These are phyloP conservation scores for Tetrapisispora taiwanensis DNA, from an alignment of 805 yeast genomes.

Conservation along the genomic window DNA sequence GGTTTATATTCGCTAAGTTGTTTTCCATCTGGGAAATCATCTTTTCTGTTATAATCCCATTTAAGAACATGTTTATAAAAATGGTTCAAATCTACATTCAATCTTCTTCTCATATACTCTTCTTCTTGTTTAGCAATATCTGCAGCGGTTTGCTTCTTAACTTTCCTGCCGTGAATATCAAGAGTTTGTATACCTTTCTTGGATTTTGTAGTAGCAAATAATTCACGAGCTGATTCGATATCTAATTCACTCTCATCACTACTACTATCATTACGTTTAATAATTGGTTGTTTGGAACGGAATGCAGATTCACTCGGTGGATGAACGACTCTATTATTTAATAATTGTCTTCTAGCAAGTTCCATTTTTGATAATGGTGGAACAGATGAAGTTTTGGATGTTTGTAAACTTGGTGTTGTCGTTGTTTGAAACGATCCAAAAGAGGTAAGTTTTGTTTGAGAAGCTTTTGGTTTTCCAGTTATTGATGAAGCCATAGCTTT, in stretches of 20 bases:
- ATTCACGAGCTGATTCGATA: slow-evolving; percentile 29
- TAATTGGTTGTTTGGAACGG: slow-evolving; percentile 29
- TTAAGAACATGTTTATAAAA: slow-evolving; percentile 56
- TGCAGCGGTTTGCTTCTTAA: slow-evolving; percentile 31
- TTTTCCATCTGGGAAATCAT: slow-evolving; percentile 51
- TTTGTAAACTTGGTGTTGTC: slow-evolving; percentile 14
- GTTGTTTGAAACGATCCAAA: slow-evolving; percentile 30
- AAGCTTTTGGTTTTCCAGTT: slow-evolving; percentile 20
- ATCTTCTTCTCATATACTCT: slow-evolving; percentile 65
- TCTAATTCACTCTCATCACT: slow-evolving; percentile 34
- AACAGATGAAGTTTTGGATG: slow-evolving; percentile 14
- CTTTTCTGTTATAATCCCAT: slow-evolving; percentile 61
- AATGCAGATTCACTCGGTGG: slow-evolving; percentile 46
- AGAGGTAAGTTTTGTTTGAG: slow-evolving; percentile 31
- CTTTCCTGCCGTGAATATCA: slow-evolving; percentile 34
- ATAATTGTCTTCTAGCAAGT: slow-evolving; percentile 28
- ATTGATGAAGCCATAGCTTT: slow-evolving; percentile 25
- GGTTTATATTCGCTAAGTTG: slow-evolving; percentile 31
- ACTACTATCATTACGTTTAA: slow-evolving; percentile 20
- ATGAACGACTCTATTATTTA: slow-evolving; percentile 28
- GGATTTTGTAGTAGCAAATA: slow-evolving; percentile 27
- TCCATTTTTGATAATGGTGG: slow-evolving; percentile 31
- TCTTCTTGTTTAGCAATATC: slow-evolving; percentile 48
- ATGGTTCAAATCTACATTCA: slow-evolving; percentile 69
- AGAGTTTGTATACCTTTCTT: slow-evolving; percentile 27